phyloP scores from a whole-genome alignment of 169 alveolate genomes.

The Plasmodium falciparum region DNA sequence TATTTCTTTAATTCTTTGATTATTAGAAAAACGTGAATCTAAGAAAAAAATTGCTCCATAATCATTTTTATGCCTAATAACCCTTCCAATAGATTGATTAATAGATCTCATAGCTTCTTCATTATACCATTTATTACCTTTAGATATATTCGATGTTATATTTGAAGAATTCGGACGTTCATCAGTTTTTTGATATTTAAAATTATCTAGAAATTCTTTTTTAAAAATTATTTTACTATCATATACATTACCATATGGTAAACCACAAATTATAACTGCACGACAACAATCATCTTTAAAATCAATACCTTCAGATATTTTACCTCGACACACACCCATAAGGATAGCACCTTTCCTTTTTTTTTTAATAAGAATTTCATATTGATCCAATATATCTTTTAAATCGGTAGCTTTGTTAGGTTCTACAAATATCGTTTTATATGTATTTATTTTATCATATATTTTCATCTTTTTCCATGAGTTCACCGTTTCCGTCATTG shows the following conservation, averaged over 20 bases:
- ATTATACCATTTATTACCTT: slow-evolving; percentile 93
- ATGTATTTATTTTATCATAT: slow-evolving; percentile 80
- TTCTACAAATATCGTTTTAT: slow-evolving; percentile 80
- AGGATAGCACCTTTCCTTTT: slow-evolving; percentile 91
- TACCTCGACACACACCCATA: slow-evolving; percentile 95
- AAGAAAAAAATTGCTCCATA: slow-evolving; percentile 93
- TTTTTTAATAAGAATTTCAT: slow-evolving; percentile 84
- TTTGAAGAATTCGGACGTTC: background rate
- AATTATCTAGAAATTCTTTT: slow-evolving; percentile 88
- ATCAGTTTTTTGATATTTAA: slow-evolving; percentile 19
- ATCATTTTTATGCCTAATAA: slow-evolving; percentile 95
- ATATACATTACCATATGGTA: slow-evolving; percentile 92
- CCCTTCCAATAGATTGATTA: slow-evolving; percentile 97
- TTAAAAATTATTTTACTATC: slow-evolving; percentile 93
- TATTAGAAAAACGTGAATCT: slow-evolving; percentile 90
- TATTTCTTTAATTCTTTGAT: slow-evolving; percentile 83
- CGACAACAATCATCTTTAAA: slow-evolving; percentile 93
- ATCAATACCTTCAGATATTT: slow-evolving; percentile 96
- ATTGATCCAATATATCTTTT: slow-evolving; percentile 77
- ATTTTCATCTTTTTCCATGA: slow-evolving; percentile 89
- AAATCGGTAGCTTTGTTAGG: slow-evolving; percentile 81
- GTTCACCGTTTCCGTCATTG: slow-evolving; percentile 89
- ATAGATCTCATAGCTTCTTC: slow-evolving; percentile 95
- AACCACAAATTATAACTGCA: slow-evolving; percentile 93
- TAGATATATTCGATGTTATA: slow-evolving; percentile 10